These are phyloP conservation scores for Cyamopsis tetragonoloba DNA, from an alignment of 306 rosid species.

Conservation along the genomic window DNA sequence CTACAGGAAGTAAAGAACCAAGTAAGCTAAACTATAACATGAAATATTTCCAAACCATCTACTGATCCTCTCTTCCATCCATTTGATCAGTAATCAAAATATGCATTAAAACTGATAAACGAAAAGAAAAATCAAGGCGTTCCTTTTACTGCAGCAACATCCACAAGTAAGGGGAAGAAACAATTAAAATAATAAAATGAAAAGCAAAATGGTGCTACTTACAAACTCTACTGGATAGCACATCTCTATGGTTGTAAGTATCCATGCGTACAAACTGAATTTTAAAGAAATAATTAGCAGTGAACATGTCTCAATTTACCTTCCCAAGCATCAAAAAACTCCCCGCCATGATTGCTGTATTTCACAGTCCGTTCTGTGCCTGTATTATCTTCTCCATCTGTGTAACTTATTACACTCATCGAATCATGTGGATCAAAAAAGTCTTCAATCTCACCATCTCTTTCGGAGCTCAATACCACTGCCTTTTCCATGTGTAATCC, in stretches of 20 bases:
- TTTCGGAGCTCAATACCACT: constrained; percentile 34
- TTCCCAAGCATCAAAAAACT: constrained; percentile 90
- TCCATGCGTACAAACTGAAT: constrained; percentile 1
- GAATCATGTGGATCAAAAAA: constrained; percentile 81
- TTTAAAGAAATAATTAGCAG: neutral
- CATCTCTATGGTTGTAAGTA: neutral
- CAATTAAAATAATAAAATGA: neutral
- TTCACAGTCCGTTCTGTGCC: constrained; percentile 40
- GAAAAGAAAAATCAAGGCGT: neutral
- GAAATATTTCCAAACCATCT: constrained; percentile 8
- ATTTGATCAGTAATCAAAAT: neutral
- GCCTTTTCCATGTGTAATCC: constrained; percentile 33
- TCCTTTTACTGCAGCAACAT: neutral
- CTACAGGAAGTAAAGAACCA: constrained; percentile 40
- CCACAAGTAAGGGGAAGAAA: neutral
- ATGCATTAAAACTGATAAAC: neutral
- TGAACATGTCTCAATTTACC: constrained; percentile 43
- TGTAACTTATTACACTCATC: constrained; percentile 61
- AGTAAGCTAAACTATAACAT: constrained; percentile 26
- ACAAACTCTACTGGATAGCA: neutral
- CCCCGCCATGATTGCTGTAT: constrained; percentile 32
- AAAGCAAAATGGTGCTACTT: neutral
- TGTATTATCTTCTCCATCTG: constrained; percentile 75
- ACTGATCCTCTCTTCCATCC: neutral
- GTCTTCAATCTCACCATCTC: constrained; percentile 58